Evolutionary conservation across 805 yeast genomes (phyloP), one percentile per base, ranked within the genome.

Genomic region (Danielia reshetovae): DNA sequence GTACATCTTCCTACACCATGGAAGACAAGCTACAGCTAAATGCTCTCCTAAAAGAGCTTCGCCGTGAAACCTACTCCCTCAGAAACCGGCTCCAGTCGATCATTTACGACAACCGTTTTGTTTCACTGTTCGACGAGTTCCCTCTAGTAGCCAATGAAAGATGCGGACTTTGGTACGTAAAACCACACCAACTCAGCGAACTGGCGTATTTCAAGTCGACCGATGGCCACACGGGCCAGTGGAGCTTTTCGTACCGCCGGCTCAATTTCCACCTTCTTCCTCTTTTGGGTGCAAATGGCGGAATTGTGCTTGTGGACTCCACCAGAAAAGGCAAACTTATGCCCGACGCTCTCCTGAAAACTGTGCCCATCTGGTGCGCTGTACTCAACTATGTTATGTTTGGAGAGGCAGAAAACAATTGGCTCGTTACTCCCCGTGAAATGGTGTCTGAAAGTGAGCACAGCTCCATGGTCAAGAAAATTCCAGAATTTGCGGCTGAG

Each of bases 301-400:
- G 88, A 0, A 43, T 75, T 0, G 60, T 81, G 1, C 63, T 87
- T 7, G 81, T 88, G 1, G 96, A 88, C 56, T 85, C 95, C 10
- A 87, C 96, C 0, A 62, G 96, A 42, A 68, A 88, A 26, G 96
- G 96, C 2, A 88, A 87, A 52, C 59, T 73, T 17, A 77, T 87
- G 59, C 96, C 97, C 0, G 97, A 88, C 56, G 82, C 96, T 0
- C 57, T 86, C 5, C 81, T 88, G 48, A 88, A 88, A 48, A 88
- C 96, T 0, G 67, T 88, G 1, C 96, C 96, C 0, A 84, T 86
- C 2, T 88, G 97, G 97, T 84, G 94, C 57, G 84, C 89, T 0
- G 87, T 85, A 4, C 38, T 87, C 13, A 85, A 84, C 49, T 55
- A 57, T 24, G 62, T 81, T 1, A 57, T 77, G 54, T 68, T 69